A percentile compares a stretch with the other conserved stretches of the same genome.
These are phyloP conservation scores for Pseudotsuga menziesii DNA, from an alignment of 75 land plant species.

Conservation along the genomic window DNA sequence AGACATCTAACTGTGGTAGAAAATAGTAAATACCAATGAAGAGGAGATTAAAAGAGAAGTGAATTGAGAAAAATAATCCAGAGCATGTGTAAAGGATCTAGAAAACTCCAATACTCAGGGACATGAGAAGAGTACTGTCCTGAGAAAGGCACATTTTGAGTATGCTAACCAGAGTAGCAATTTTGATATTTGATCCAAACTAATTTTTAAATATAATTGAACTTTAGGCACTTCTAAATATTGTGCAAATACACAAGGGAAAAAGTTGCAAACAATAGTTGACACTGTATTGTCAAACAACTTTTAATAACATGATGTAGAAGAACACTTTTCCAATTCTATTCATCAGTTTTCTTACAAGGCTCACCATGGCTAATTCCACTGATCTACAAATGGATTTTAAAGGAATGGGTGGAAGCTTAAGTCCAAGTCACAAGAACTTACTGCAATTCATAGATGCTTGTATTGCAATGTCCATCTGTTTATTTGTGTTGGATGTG, in stretches of 20 bases:
- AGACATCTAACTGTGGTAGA: background rate
- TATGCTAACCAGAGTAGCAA: background rate
- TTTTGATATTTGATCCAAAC: background rate
- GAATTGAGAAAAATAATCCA: background rate
- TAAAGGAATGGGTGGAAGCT: background rate
- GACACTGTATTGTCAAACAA: background rate
- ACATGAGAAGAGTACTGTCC: background rate
- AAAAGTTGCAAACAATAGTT: background rate
- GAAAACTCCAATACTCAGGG: background rate
- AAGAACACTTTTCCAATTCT: background rate
- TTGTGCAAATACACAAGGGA: background rate
- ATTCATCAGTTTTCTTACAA: background rate
- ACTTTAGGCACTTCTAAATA: background rate
- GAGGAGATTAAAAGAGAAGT: background rate
- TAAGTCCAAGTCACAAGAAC: conserved; percentile 6
- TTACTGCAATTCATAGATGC: conserved; percentile 83
- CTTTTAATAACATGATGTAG: background rate
- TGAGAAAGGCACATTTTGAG: too few relatives aligned
- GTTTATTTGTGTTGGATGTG: conserved; percentile 98
- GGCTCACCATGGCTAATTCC: background rate
- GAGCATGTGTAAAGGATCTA: background rate
- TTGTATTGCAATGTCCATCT: conserved; percentile 92
- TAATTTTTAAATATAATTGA: background rate
- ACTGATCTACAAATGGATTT: background rate
- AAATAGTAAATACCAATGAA: background rate